These are phyloP conservation scores for Boletus semigastroideus DNA, from an alignment of 1,284 basidiomycete genomes.

Conservation along the genomic window DNA sequence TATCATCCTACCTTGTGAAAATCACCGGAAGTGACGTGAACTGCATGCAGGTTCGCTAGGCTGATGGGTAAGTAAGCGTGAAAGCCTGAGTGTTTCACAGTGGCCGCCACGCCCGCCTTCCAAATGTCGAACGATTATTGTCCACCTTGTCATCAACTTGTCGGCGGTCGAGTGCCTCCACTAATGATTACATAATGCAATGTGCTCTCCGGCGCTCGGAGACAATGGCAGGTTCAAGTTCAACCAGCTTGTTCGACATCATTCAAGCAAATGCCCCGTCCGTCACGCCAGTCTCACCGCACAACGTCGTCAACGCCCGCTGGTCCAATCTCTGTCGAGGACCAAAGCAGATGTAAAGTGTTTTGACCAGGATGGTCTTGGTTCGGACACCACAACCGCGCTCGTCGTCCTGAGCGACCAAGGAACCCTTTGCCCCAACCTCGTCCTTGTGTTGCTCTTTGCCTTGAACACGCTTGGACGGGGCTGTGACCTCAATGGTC, in stretches of 20 bases:
- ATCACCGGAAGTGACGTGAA: conserved; percentile 15
- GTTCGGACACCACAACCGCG: not conserved
- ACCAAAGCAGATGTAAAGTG: not conserved
- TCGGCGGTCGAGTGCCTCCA: too few relatives aligned
- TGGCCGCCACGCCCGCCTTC: not conserved
- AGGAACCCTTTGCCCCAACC: conserved; percentile 15
- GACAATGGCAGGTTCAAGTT: not conserved
- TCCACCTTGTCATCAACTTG: too few relatives aligned
- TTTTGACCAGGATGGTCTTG: conserved; percentile 11
- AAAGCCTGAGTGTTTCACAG: conserved; percentile 8
- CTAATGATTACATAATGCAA: conserved; percentile 4
- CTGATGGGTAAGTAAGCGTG: not conserved
- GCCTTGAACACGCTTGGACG: conserved; percentile 13
- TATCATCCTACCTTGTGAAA: conserved; percentile 22
- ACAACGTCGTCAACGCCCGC: not conserved
- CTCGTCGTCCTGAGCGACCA: not conserved
- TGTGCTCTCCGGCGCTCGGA: not conserved
- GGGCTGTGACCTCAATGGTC: conserved; percentile 11
- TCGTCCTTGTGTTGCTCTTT: not conserved
- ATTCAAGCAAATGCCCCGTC: not conserved
- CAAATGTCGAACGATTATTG: not conserved
- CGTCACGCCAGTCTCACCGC: not conserved
- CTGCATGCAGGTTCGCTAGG: conserved; percentile 6
- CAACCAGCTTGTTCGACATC: not conserved
- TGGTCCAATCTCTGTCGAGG: not conserved